phyloP scores from a whole-genome alignment of 768 basidiomycete genomes.

The Suillus hirtellus region DNA sequence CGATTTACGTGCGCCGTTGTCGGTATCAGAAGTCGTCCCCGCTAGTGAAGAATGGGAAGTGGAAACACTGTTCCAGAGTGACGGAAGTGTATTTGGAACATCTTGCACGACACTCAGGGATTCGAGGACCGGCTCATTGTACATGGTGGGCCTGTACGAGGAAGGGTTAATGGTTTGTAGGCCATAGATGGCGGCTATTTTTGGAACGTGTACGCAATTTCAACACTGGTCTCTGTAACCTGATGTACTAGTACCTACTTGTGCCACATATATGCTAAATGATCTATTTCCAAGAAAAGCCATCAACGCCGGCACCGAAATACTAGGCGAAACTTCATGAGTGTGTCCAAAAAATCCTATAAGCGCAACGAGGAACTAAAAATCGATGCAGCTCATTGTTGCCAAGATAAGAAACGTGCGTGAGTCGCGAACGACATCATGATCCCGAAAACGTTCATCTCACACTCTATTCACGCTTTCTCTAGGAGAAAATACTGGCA shows the following conservation, averaged over 20 bases:
- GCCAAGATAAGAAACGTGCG: not conserved
- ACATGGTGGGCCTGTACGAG: conserved; percentile 60
- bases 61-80: conserved; percentile 72
- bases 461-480: conserved; percentile 1
- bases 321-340: not conserved
- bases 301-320: not conserved
- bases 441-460: not conserved
- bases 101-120: conserved; percentile 57
- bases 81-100: conserved; percentile 59
- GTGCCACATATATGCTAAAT: not conserved
- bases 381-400: not conserved
- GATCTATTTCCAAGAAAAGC: not conserved
- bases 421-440: not conserved
- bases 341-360: not conserved
- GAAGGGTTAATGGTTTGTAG: conserved; percentile 54
- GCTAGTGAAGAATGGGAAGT: conserved; percentile 41
- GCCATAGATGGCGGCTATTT: conserved; percentile 21
- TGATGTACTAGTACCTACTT: not conserved
- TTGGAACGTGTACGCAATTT: not conserved
- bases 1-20: conserved; percentile 49
- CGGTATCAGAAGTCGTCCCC: conserved; percentile 44
- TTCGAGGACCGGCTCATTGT: conserved; percentile 46
- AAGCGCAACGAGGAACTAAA: not conserved
- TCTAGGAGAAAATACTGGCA: conserved; percentile 39
- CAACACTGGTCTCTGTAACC: not conserved